Conservation (phyloP, 805 yeast species). For the Wickerhamomyces strasburgensis region DNA sequence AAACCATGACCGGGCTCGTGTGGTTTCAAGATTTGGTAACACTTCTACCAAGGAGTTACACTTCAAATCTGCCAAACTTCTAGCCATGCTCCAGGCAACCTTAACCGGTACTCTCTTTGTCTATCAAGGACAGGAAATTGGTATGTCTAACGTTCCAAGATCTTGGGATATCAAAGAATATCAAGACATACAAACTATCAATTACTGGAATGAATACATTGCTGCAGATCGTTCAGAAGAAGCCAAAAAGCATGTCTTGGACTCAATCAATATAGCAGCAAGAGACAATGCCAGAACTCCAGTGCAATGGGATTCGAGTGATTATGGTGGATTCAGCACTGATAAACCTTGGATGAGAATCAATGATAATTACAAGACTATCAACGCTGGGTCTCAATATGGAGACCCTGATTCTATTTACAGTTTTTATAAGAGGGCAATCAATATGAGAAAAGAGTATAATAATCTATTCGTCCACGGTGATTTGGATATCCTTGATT, state of each 20-base stretch:
- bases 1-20: conserved; percentile 54
- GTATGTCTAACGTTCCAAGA: conserved; percentile 41
- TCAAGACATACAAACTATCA: conserved; percentile 44
- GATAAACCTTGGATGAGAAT: conserved; percentile 50
- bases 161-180: conserved; percentile 46
- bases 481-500: conserved; percentile 38
- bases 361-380: conserved; percentile 43
- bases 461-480: conserved; percentile 44
- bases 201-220: conserved; percentile 34
- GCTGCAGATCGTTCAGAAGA: conserved; percentile 23
- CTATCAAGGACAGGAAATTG: conserved; percentile 61
- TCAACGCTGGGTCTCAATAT: conserved; percentile 44
- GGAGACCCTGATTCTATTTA: conserved; percentile 42
- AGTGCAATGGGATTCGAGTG: conserved; percentile 46
- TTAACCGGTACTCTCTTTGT: conserved; percentile 52
- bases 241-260: conserved; percentile 28
- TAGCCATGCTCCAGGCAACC: conserved; percentile 40
- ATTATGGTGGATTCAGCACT: conserved; percentile 43
- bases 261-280: conserved; percentile 34
- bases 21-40: conserved; percentile 47
- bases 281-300: conserved; percentile 55
- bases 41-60: conserved; percentile 30
- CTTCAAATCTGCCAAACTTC: conserved; percentile 41
- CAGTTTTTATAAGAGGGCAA: conserved; percentile 40
- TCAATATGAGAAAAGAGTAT: conserved; percentile 39